These are phyloP conservation scores for Narthecium ossifragum DNA, from an alignment of 106 monocot species.

Conservation along the genomic window DNA sequence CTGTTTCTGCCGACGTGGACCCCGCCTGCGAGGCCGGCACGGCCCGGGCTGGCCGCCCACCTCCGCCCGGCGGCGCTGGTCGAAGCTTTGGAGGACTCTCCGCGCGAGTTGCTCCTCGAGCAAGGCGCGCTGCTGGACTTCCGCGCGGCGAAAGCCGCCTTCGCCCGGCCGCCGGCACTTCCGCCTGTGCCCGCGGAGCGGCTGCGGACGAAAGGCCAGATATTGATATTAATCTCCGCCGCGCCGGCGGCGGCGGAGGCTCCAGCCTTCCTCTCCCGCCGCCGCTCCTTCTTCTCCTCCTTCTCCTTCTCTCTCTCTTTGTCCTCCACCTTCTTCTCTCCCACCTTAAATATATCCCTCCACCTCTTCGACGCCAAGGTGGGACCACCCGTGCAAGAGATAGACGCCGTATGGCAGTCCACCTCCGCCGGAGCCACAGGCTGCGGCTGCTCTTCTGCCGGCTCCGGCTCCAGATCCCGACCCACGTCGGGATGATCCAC, in stretches of 20 bases:
- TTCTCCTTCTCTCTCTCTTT: conserved; percentile 18
- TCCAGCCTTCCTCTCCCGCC: conserved; percentile 2
- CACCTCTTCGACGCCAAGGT: conserved; percentile 47
- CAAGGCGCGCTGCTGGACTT: conserved; percentile 81
- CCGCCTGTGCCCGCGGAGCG: conserved; percentile 55
- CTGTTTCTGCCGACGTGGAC: conserved; percentile 59
- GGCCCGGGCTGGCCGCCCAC: conserved; percentile 34
- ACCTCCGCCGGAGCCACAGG: too few species aligned
- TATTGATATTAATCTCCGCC: conserved; percentile 45
- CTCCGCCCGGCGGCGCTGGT: conserved; percentile 20
- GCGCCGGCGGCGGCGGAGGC: not conserved
- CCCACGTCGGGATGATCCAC: too few species aligned
- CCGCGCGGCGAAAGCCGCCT: conserved; percentile 9
- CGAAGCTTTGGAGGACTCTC: conserved; percentile 30
- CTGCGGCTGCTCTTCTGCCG: too few species aligned
- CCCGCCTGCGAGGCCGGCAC: conserved; percentile 15
- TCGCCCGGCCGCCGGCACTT: conserved; percentile 16
- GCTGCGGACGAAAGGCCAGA: conserved; percentile 71
- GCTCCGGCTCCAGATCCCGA: too few species aligned
- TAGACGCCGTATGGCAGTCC: too few species aligned
- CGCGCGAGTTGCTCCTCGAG: conserved; percentile 86
- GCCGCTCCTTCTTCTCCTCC: too few species aligned
- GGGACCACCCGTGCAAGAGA: too few species aligned
- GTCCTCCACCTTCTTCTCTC: conserved; percentile 22
- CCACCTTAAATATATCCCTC: conserved; percentile 59